Base-by-base conservation (phyloP, 495 filamentous ascomycete genomes). In the Penicillium bialowiezense region DNA sequence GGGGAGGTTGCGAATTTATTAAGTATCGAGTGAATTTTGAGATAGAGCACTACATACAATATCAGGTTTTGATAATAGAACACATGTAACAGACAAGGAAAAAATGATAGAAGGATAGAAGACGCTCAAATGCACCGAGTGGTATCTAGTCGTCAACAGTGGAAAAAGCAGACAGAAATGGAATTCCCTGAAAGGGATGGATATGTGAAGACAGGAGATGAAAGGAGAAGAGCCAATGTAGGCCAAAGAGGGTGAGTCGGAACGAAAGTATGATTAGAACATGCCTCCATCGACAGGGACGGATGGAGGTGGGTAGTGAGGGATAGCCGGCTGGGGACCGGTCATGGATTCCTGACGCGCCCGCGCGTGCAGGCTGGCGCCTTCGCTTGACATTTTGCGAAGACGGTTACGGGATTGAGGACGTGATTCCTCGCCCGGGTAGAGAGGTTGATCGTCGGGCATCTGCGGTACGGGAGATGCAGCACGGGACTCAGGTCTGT, bases 371-470 rank as follows among this genome's bases (percentile, higher is more conserved):
- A 76, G 36, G 26, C 65, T 72, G 13, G 67, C 72, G 9, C 67
- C 69, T 52, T 77, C 77, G 53, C 72, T 78, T 18, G 68, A 74
- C 23, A 64, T 63, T 47, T 86, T 83, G 56, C 80, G 77, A 5
- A 84, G 65, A 36, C 75, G 70, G 31, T 76, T 70, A 26, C 76
- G 73, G 43, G 55, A 68, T 53, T 53, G 54, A 31, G 55, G 63
- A 19, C 60, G 76, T 62, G 56, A 78, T 58, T 85, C 82, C 7
- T 81, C 78, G 19, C 69, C 70, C 0, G 69, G 73, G 46, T 81
- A 80, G 14, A 56, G 66, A 44, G 72, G 78, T 5, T 69, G 68
- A 44, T 79, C 77, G 13, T 75, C 76, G 2, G 50, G 60, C 12
- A 61, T 49, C 41, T 44, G 70, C 38, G 55, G 57, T 13, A 64